Conservation (phyloP, 306 rosid species). For the Vigna nakashimae region DNA sequence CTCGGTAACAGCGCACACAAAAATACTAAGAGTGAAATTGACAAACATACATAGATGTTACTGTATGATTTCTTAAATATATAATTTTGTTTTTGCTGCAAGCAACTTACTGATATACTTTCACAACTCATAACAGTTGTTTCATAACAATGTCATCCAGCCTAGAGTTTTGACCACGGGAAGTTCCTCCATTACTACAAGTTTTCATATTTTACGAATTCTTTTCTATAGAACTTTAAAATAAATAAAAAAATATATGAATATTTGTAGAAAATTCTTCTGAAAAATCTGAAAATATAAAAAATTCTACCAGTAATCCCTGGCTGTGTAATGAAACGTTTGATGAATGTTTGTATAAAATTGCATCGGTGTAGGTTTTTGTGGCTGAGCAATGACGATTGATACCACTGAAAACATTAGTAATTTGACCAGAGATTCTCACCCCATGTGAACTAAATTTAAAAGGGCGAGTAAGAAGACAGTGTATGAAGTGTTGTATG, state of each 20-base stretch:
- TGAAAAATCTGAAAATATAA: too few relatives aligned
- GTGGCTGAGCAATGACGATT: slow-evolving; percentile 32
- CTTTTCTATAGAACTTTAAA: too few relatives aligned
- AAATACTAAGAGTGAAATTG: slow-evolving; percentile 11
- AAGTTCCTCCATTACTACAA: not conserved
- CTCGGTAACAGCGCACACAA: not conserved
- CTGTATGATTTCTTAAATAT: slow-evolving; percentile 9
- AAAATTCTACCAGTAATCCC: too few relatives aligned
- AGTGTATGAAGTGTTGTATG: slow-evolving; percentile 40
- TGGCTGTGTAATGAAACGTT: not conserved
- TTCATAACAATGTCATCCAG: slow-evolving; percentile 34
- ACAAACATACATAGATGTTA: slow-evolving; percentile 16
- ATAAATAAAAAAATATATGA: too few relatives aligned
- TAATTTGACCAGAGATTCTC: slow-evolving; percentile 46
- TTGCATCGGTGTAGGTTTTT: slow-evolving; percentile 26
- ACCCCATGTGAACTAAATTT: slow-evolving; percentile 38
- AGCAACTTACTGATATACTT: not conserved
- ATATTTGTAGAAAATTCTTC: too few relatives aligned
- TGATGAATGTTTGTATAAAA: slow-evolving; percentile 2
- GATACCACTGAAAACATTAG: slow-evolving; percentile 47
- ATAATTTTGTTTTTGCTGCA: not conserved
- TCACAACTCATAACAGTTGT: slow-evolving; percentile 30
- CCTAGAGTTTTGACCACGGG: slow-evolving; percentile 25
- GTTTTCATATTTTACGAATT: too few relatives aligned
- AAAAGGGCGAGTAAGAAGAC: slow-evolving; percentile 35